phyloP scores from a whole-genome alignment of 495 filamentous ascomycete genomes.

The Neurospora discreta region DNA sequence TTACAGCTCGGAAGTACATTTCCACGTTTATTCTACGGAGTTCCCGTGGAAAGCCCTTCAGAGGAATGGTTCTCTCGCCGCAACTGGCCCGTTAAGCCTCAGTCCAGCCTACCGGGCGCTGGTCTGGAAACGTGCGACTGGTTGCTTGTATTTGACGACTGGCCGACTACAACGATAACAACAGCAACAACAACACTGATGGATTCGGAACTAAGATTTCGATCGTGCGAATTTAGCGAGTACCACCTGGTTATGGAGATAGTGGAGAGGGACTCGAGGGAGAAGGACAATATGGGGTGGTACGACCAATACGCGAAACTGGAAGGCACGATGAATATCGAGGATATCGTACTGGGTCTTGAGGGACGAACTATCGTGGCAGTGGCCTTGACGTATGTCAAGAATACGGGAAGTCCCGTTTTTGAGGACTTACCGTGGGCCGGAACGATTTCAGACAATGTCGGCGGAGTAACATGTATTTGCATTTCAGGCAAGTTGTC shows the following conservation, averaged over 20 bases:
- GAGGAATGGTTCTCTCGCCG: slow-evolving; percentile 49
- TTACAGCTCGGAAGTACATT: slow-evolving; percentile 52
- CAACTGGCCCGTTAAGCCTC: slow-evolving; percentile 42
- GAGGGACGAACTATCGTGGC: slow-evolving; percentile 39
- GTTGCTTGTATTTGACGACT: slow-evolving; percentile 42
- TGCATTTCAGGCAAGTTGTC: slow-evolving; percentile 40
- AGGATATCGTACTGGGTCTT: slow-evolving; percentile 38
- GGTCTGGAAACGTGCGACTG: slow-evolving; percentile 46
- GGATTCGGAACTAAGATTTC: slow-evolving; percentile 30
- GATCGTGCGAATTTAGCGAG: slow-evolving; percentile 38
- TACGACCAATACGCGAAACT: slow-evolving; percentile 44
- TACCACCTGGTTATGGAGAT: slow-evolving; percentile 44
- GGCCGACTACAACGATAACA: slow-evolving; percentile 20
- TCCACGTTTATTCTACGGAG: slow-evolving; percentile 47
- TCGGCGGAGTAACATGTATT: slow-evolving; percentile 51
- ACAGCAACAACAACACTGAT: slow-evolving; percentile 20
- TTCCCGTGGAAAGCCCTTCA: slow-evolving; percentile 32
- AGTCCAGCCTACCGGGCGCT: slow-evolving; percentile 22
- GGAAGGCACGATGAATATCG: slow-evolving; percentile 31
- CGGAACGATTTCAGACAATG: slow-evolving; percentile 38
- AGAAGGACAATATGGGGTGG: slow-evolving; percentile 38
- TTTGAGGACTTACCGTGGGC: slow-evolving; percentile 51
- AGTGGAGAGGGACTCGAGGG: slow-evolving; percentile 33
- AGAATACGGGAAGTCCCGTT: slow-evolving; percentile 38
- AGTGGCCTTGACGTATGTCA: slow-evolving; percentile 44